Percentiles rank a stretch among this genome's conserved stretches.
Conservation (phyloP, 148 eudicot species). For the Cornus florida region DNA sequence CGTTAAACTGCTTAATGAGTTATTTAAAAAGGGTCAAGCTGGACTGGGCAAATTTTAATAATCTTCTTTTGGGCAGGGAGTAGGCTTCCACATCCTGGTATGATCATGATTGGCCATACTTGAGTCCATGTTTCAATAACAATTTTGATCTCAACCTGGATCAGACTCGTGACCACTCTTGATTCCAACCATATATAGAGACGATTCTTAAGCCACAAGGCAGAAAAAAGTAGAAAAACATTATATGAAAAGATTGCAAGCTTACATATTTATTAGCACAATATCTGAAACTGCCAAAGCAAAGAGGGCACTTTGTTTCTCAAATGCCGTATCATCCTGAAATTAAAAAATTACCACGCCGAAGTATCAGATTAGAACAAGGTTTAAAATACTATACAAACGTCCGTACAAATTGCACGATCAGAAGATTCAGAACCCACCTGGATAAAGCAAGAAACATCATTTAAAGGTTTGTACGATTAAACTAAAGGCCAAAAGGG, state of each 20-base stretch:
- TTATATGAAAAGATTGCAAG: not conserved
- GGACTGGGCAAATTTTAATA: not conserved
- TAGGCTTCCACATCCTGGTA: not conserved
- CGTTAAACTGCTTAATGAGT: not conserved
- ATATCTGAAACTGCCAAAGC: constrained; percentile 83
- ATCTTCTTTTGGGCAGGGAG: not conserved
- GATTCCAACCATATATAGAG: not conserved
- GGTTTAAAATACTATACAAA: no score
- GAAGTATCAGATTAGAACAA: not conserved
- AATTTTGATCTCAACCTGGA: not conserved
- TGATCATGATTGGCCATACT: not conserved
- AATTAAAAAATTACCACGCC: constrained; percentile 2
- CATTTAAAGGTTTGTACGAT: no score
- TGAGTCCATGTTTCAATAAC: not conserved
- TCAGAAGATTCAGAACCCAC: no score
- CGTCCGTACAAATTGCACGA: no score
- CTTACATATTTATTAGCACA: constrained; percentile 90
- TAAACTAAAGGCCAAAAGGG: no score
- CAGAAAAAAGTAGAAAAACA: not conserved
- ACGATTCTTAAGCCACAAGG: not conserved
- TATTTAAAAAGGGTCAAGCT: not conserved
- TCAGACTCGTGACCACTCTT: not conserved
- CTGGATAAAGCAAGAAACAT: no score
- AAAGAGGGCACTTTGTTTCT: no score
- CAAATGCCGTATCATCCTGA: constrained; percentile 88